Evolutionary conservation across 768 basidiomycete genomes (phyloP), one percentile per base, ranked within the genome.

Genomic region (Calocera viscosa): DNA sequence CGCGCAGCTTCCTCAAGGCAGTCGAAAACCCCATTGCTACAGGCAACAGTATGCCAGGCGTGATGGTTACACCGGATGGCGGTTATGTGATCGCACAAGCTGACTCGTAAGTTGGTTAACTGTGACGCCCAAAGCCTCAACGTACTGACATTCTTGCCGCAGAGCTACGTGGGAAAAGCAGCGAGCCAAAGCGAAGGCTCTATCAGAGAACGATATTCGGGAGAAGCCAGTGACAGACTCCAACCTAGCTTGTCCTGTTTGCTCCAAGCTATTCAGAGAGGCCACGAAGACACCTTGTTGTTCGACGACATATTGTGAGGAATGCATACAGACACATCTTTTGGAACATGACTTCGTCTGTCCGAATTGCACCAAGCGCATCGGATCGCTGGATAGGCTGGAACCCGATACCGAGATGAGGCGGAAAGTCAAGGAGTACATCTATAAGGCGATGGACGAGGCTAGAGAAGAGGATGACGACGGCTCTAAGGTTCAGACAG

Each of bases 51-150:
- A 84, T 85, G 5, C 87, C 88, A 71, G 94, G 95, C 22, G 86
- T 98, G 63, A 99, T 99, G 96, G 89, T 99, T 68, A 98, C 95
- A 1, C 94, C 95, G 0, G 96, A 99, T 75, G 96, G 96, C 68
- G 92, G 93, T 39, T 98, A 95, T 77, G 96, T 99, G 22, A 89
- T 95, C 41, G 95, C 95, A 0, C 89, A 97, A 73, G 94, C 96
- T 0, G 96, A 99, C 77, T 83, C 86, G 95, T 97, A 77, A 73
- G 93, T 84, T 65, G 49, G 60, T 8, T 17, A 49, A 39, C 10
- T 24, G 24, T 41, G 24, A 10, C 32, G 49, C 8, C 35, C n/a
- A 17, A 40, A 39, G 26, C n/a, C n/a, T n/a, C n/a, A n/a, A n/a
- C n/a, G n/a, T n/a, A 38, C 34, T 49, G 11, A 66, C 30, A 7